A percentile compares a stretch with the other conserved stretches of the same genome.
phyloP scores from a whole-genome alignment of 2,329 filamentous ascomycete genomes.

The Kalmusia sp. region DNA sequence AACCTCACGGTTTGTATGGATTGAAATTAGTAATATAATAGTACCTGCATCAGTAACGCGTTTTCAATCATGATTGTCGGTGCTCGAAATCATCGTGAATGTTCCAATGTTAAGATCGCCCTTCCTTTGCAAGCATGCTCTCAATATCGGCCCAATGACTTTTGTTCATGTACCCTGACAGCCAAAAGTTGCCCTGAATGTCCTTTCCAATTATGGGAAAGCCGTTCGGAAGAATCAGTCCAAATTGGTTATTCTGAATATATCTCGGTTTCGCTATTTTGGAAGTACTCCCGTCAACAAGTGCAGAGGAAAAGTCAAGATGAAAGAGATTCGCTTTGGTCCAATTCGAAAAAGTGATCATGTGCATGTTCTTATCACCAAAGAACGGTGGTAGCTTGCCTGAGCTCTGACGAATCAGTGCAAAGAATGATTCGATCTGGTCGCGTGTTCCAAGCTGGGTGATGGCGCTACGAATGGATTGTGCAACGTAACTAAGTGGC shows the following conservation, averaged over 20 bases:
- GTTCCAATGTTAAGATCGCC: too few species aligned
- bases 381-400: conserved; percentile 7
- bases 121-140: background rate
- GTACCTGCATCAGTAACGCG: too few species aligned
- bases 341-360: conserved; percentile 10
- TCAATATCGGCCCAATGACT: conserved; percentile 7
- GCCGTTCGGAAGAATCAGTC: conserved; percentile 5
- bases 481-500: background rate
- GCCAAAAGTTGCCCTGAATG: conserved; percentile 7
- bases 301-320: conserved; percentile 4
- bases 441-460: conserved; percentile 1
- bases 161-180: conserved; percentile 10
- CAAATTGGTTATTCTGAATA: conserved; percentile 11
- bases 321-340: conserved; percentile 3
- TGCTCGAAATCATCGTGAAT: too few species aligned
- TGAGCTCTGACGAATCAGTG: background rate
- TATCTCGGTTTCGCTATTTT: conserved; percentile 8
- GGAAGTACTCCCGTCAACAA: background rate
- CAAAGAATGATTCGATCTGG: conserved; percentile 8
- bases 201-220: conserved; percentile 14
- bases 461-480: background rate
- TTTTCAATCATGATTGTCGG: too few species aligned
- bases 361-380: conserved; percentile 10
- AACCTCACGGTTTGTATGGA: too few species aligned
- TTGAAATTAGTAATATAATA: too few species aligned